Evolutionary conservation across 2,329 filamentous ascomycete genomes (phyloP).

Genomic region (Pestalotiopsis sp.): DNA sequence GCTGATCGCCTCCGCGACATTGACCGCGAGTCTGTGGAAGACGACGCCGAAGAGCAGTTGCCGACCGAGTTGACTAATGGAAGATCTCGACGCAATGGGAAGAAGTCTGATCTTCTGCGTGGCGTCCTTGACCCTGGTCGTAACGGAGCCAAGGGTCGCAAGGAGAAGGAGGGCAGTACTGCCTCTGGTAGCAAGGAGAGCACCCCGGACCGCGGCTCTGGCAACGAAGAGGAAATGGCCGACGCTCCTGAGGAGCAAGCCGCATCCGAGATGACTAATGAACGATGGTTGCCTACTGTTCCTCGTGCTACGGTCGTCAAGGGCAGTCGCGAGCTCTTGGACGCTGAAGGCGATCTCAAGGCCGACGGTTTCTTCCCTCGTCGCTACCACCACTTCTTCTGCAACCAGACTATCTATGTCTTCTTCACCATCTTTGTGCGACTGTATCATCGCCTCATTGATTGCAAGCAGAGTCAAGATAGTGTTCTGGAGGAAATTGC

Average conservation of each 20-base stretch:
- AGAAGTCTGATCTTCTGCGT: slow-evolving; percentile 78
- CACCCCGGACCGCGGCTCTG: slow-evolving; percentile 80
- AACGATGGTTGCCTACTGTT: slow-evolving; percentile 64
- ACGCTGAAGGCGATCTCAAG: slow-evolving; percentile 64
- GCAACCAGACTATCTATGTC: slow-evolving; percentile 87
- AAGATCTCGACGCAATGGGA: slow-evolving; percentile 69
- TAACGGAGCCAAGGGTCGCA: slow-evolving; percentile 67
- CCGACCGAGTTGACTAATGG: slow-evolving; percentile 71
- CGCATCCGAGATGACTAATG: slow-evolving; percentile 63
- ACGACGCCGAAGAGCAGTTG: slow-evolving; percentile 73
- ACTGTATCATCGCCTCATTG: slow-evolving; percentile 81
- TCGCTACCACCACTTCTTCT: slow-evolving; percentile 84
- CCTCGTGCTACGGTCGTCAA: slow-evolving; percentile 56
- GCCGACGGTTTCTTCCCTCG: slow-evolving; percentile 80
- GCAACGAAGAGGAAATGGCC: slow-evolving; percentile 73
- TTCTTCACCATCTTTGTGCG: slow-evolving; percentile 93
- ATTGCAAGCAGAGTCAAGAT: slow-evolving; percentile 77
- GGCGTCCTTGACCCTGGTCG: slow-evolving; percentile 80
- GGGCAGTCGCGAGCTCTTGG: slow-evolving; percentile 55
- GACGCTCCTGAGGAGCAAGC: slow-evolving; percentile 58
- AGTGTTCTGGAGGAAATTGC: slow-evolving; percentile 73
- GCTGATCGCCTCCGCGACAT: slow-evolving; percentile 67
- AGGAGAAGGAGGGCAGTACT: slow-evolving; percentile 78
- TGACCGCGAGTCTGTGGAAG: slow-evolving; percentile 70
- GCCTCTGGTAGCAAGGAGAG: slow-evolving; percentile 81